Evolutionary conservation across 2,329 filamentous ascomycete species (phyloP), one percentile per base, ranked within the genome.

Genomic region (Calonectria ilicicola): DNA sequence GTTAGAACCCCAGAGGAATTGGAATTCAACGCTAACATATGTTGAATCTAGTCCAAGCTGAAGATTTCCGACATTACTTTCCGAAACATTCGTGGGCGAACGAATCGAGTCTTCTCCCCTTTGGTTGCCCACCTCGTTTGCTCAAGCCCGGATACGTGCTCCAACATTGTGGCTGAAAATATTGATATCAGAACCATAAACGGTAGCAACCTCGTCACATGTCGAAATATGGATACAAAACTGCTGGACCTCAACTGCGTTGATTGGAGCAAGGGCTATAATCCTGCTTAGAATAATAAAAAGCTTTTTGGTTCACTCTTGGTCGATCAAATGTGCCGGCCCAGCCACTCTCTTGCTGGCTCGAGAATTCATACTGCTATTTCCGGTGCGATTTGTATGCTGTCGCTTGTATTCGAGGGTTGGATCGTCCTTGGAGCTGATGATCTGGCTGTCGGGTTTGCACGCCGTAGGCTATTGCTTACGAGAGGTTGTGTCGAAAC

Each of bases 201-300:
- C 17, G 58, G 58, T 0, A 63, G 58, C 15, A 63, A 63, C 29
- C 58, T 63, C 3, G 38, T 63, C 15, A 63, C 58, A 3, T 63
- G 58, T 15, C 15, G 58, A 1, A 63, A 63, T 27, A 63, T 63
- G 58, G 40, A 63, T 23, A 44, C 23, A 3, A 27, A 32, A 5
- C 32, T 63, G 58, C 15, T 63, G 10, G 58, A 63, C 12, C 17
- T 63, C 3, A 21, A 63, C 19, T 63, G 58, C 32, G 58, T 63
- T n/a, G 38, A 63, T 63, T 63, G 58, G 58, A 63, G 58, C 40
- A 63, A 63, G 8, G 58, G 58, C 12, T 63, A 63, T 12, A 63
- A 63, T 15, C 58, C 58, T 32, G 58, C 58, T 21, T 63, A 46
- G 23, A 17, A 51, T n/a, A 47, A 47, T 23, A n/a, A 1, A n/a